Evolutionary conservation across 768 basidiomycete genomes (phyloP).

Genomic region (Russula vinacea): DNA sequence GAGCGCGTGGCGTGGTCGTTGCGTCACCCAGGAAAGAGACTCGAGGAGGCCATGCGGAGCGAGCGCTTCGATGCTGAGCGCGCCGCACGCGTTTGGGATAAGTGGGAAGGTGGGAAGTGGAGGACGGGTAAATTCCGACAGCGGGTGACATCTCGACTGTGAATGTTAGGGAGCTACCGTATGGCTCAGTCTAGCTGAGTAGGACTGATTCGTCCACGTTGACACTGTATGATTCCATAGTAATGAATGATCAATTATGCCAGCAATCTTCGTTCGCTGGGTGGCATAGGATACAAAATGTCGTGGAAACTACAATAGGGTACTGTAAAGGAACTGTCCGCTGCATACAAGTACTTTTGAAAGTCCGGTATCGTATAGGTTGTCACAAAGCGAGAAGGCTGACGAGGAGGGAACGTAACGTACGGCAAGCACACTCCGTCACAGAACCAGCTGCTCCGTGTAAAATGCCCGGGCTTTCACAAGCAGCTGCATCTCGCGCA

Average conservation of each 20-base stretch:
- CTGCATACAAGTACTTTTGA: not conserved
- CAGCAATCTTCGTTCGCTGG: not conserved
- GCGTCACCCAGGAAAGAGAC: conserved; percentile 30
- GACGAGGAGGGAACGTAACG: no score
- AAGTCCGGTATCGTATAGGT: conserved; percentile 10
- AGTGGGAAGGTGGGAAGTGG: conserved; percentile 22
- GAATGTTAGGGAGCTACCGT: not conserved
- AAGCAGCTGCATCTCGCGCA: conserved; percentile 36
- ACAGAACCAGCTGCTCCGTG: conserved; percentile 36
- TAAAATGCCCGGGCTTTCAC: conserved; percentile 38
- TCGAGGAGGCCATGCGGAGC: conserved; percentile 32
- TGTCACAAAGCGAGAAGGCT: not conserved
- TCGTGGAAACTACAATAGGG: not conserved
- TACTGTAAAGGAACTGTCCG: not conserved
- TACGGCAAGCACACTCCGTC: conserved; percentile 5
- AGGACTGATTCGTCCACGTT: not conserved
- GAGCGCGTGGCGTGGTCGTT: conserved; percentile 48
- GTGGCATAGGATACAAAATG: not conserved
- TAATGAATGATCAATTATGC: conserved; percentile 12
- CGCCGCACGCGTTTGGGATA: conserved; percentile 26
- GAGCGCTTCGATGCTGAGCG: conserved; percentile 34
- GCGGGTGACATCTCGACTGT: conserved; percentile 12
- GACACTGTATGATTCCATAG: not conserved
- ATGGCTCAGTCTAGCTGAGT: not conserved
- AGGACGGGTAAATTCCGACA: conserved; percentile 5